Evolutionary conservation across 306 rosid genomes (phyloP), one percentile per base, ranked within the genome.

Genomic region (Cucumis hystrix): DNA sequence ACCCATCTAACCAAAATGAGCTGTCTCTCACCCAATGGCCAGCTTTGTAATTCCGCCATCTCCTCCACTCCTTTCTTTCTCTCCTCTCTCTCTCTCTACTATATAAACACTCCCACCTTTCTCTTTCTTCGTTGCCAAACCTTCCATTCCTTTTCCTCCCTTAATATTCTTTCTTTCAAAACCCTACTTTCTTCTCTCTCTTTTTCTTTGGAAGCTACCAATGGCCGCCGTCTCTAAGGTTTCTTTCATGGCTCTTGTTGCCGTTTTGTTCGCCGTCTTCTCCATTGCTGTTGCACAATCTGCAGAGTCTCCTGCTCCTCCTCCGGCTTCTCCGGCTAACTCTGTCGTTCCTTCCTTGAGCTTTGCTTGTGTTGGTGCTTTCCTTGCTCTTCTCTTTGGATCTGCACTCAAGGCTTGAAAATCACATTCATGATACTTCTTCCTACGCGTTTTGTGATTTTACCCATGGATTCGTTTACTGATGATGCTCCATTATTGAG

Each of bases 221-320:
- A 95, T 95, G 99, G 97, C 99, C 59, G 96, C 97, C 67, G 74
- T 28, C 83, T 59, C 90, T 0, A 86, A 61, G 47, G 64, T 80
- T 33, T 79, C 83, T 20, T 30, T 88, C 56, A 52, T 92, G 16
- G 80, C 80, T 60, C 61, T 83, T 79, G 54, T 89, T 84, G 87
- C 85, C 11, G 77, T 88, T 8, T n/a, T 85, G 15, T 21, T 77
- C 80, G 65, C 89, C 60, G 82, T 80, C n/a, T 45, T 89, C 43
- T 86, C 88, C 74, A 16, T 81, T 52, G 88, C 73, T 7, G 64
- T 75, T 0, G 86, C 89, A 47, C 83, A 83, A 11, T 87, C 88
- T 0, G 90, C 87, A 0, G 96, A 95, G 0, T 75, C 92, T 43
- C 97, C 97, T 2, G 93, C 99, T n/a, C 98, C 98, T 0, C 79